phyloP scores from a whole-genome alignment of 768 basidiomycete species.

The Boletus pseudo-olivaceus region DNA sequence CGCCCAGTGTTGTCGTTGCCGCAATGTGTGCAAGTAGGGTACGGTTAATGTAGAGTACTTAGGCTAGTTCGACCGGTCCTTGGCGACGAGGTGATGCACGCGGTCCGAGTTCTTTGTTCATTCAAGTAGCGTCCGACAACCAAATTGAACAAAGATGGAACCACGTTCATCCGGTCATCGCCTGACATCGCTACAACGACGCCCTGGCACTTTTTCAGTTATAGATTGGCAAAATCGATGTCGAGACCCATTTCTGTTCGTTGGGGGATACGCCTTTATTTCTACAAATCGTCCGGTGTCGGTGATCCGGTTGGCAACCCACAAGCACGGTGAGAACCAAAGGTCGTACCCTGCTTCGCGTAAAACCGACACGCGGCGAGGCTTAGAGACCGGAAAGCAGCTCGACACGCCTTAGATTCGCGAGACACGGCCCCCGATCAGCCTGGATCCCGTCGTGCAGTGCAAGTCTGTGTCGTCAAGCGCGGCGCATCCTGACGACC shows the following conservation, averaged over 20 bases:
- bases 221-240: too few species aligned
- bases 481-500: not conserved
- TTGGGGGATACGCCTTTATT: not conserved
- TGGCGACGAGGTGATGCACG: not conserved
- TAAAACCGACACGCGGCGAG: too few species aligned
- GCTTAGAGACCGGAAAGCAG: too few species aligned
- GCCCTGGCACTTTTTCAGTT: too few species aligned
- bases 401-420: too few species aligned
- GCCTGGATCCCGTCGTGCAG: too few species aligned
- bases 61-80: not conserved
- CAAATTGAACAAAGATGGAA: not conserved
- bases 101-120: slow-evolving; percentile 3
- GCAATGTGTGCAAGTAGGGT: slow-evolving; percentile 4
- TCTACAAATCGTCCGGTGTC: not conserved
- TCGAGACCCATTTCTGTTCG: not conserved
- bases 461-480: not conserved
- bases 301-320: too few species aligned
- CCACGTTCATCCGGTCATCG: too few species aligned
- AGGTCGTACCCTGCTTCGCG: not conserved
- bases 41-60: slow-evolving; percentile 11
- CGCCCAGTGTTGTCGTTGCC: slow-evolving; percentile 9
- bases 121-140: too few species aligned
- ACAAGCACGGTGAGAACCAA: not conserved
- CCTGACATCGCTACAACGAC: too few species aligned
- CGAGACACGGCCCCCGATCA: too few species aligned